Evolutionary conservation across 2,329 filamentous ascomycete species (phyloP).

Genomic region (Alternaria sp.): DNA sequence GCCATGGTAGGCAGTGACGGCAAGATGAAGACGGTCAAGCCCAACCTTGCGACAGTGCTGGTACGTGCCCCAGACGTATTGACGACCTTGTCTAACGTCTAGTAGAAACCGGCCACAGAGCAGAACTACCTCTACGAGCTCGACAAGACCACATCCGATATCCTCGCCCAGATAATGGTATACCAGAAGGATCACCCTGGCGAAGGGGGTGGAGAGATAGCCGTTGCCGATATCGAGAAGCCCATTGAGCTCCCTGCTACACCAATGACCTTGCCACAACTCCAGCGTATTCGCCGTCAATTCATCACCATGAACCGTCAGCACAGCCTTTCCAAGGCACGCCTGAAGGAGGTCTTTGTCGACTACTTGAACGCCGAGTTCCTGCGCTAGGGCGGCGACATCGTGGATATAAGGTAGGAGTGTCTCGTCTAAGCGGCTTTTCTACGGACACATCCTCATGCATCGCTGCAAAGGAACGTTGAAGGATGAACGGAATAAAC

Average conservation of each 20-base stretch:
- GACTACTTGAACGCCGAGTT: slow-evolving; percentile 52
- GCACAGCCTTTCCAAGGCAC: slow-evolving; percentile 58
- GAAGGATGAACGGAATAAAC: background rate
- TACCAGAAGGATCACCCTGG: slow-evolving; percentile 70
- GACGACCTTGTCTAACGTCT: slow-evolving; percentile 5
- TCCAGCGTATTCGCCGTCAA: slow-evolving; percentile 79
- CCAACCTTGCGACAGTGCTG: slow-evolving; percentile 78
- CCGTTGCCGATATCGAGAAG: slow-evolving; percentile 62
- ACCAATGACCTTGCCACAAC: slow-evolving; percentile 73
- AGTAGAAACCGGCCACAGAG: slow-evolving; percentile 65
- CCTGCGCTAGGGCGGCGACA: slow-evolving; percentile 31
- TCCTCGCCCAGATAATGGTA: slow-evolving; percentile 74
- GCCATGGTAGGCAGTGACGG: slow-evolving; percentile 68
- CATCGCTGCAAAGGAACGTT: background rate
- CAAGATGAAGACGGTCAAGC: slow-evolving; percentile 71
- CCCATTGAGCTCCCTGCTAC: slow-evolving; percentile 71
- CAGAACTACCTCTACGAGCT: slow-evolving; percentile 81
- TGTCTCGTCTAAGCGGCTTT: slow-evolving; percentile 12
- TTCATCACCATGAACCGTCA: slow-evolving; percentile 79
- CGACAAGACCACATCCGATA: slow-evolving; percentile 79
- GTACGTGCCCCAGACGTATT: slow-evolving; percentile 36
- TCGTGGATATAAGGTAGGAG: slow-evolving; percentile 6
- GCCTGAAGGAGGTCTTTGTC: slow-evolving; percentile 50
- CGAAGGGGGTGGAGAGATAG: slow-evolving; percentile 68
- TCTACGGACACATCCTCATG: background rate